A percentile compares a stretch with the other conserved stretches of the same genome.
phyloP scores from a whole-genome alignment of 129 eudicot genomes.

The Helichrysum umbraculigerum region DNA sequence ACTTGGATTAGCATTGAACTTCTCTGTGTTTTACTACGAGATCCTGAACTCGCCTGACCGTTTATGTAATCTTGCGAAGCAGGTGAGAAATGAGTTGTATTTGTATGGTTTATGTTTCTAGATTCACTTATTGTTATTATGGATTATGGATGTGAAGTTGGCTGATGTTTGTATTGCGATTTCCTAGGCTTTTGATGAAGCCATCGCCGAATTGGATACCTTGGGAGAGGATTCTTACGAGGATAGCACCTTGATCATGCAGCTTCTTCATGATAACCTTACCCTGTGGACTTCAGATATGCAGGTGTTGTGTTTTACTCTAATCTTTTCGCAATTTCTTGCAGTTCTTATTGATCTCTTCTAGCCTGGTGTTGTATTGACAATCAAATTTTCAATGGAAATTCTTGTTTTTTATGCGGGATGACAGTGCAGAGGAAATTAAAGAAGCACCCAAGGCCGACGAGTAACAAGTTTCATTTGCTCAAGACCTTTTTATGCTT shows the following conservation, averaged over 20 bases:
- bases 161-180: conserved; percentile 24
- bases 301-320: conserved; percentile 50
- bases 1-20: conserved; percentile 83
- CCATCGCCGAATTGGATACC: conserved; percentile 84
- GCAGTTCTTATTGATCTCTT: background rate
- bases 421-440: conserved; percentile 71
- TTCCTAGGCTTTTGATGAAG: conserved; percentile 80
- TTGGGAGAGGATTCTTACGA: conserved; percentile 86
- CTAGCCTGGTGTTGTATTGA: background rate
- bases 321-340: background rate
- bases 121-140: too few species aligned
- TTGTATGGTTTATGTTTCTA: background rate
- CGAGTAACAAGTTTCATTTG: conserved; percentile 41
- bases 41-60: conserved; percentile 82
- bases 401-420: conserved; percentile 38
- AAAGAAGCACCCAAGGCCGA: conserved; percentile 85
- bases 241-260: conserved; percentile 89
- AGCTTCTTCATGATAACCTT: conserved; percentile 84
- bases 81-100: conserved; percentile 43
- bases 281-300: conserved; percentile 90
- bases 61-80: conserved; percentile 85
- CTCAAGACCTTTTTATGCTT: conserved; percentile 35
- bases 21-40: conserved; percentile 87
- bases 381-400: background rate
- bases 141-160: conserved; percentile 9